phyloP scores from a whole-genome alignment of 176 grass and related monocot species.

The Carex cristatella region DNA sequence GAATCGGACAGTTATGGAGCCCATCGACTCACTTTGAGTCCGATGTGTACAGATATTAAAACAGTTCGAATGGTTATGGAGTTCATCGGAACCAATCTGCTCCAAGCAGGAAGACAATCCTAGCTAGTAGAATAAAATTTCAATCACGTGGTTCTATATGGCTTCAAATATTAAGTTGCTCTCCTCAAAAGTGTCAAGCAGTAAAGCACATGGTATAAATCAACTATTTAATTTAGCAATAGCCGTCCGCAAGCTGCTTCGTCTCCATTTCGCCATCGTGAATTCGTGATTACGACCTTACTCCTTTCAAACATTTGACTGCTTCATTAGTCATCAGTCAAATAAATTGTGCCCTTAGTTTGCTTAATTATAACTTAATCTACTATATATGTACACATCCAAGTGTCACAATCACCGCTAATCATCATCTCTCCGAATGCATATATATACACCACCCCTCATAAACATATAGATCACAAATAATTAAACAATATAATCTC shows the following conservation, averaged over 20 bases:
- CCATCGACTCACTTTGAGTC: too few relatives aligned
- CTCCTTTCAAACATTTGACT: slow-evolving; percentile 6
- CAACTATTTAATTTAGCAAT: neutral
- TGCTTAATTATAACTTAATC: neutral
- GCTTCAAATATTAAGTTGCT: too few relatives aligned
- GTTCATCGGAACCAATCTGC: too few relatives aligned
- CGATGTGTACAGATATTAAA: too few relatives aligned
- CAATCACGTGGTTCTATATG: too few relatives aligned
- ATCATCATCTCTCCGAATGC: neutral
- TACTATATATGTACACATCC: neutral
- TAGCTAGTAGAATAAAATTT: too few relatives aligned
- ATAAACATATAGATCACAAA: neutral
- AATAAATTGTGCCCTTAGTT: neutral
- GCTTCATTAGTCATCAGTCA: neutral
- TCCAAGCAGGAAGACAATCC: too few relatives aligned
- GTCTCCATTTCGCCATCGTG: neutral
- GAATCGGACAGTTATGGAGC: too few relatives aligned
- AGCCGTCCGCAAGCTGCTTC: neutral
- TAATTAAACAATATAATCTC: neutral
- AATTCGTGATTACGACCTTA: too few relatives aligned
- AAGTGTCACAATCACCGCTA: neutral
- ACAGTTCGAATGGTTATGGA: too few relatives aligned
- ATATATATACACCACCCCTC: neutral
- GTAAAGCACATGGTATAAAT: neutral
- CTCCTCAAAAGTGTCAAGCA: too few relatives aligned